Conservation (phyloP, 139 green algal species). For the Haematococcus lacustris region DNA sequence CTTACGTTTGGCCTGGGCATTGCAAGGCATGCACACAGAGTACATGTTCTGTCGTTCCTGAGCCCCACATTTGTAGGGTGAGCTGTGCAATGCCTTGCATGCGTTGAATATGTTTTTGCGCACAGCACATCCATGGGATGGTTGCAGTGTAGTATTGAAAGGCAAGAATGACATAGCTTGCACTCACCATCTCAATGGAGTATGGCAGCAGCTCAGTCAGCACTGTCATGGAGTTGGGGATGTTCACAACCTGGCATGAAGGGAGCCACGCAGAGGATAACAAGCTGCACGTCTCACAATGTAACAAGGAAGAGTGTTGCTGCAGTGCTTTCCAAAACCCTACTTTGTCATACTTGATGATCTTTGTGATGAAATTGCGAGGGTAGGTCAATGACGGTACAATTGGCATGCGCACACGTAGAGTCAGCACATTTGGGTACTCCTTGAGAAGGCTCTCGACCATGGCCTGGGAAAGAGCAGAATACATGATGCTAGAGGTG, state of each 20-base stretch:
- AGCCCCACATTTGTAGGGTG: too few relatives aligned
- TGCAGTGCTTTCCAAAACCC: too few relatives aligned
- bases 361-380: slow-evolving; percentile 99
- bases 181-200: slow-evolving; percentile 82
- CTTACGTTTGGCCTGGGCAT: slow-evolving; percentile 57
- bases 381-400: slow-evolving; percentile 80
- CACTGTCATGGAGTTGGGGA: slow-evolving; percentile 97
- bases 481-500: neutral
- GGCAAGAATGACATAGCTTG: too few relatives aligned
- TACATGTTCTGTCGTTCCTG: too few relatives aligned
- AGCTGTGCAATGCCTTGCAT: too few relatives aligned
- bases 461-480: slow-evolving; percentile 57
- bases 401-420: slow-evolving; percentile 97
- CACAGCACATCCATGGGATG: too few relatives aligned
- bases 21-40: too few relatives aligned
- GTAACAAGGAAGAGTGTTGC: too few relatives aligned
- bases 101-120: too few relatives aligned
- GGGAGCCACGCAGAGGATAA: too few relatives aligned
- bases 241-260: slow-evolving; percentile 85
- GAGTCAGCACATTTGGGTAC: slow-evolving; percentile 87
- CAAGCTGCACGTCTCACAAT: too few relatives aligned
- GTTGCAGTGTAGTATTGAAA: too few relatives aligned
- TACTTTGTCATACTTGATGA: slow-evolving; percentile 92
- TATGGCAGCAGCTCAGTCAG: slow-evolving; percentile 90
- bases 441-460: slow-evolving; percentile 83